Percentiles rank a stretch among this genome's conserved stretches.
Evolutionary conservation across 2,329 filamentous ascomycete species (phyloP).

Genomic region (Ilyonectria mors-panacis): DNA sequence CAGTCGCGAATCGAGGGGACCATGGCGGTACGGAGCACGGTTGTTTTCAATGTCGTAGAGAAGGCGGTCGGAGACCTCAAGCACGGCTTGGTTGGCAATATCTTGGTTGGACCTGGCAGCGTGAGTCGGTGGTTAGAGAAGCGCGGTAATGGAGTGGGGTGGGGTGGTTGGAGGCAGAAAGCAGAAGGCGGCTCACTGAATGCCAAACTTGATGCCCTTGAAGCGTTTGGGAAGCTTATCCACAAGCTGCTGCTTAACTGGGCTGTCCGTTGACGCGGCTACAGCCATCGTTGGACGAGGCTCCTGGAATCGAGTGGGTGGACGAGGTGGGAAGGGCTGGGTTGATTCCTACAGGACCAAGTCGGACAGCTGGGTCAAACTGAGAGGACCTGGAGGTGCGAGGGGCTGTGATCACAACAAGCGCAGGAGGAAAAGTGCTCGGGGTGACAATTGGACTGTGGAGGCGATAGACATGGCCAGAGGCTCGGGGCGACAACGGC

Average conservation of each 20-base stretch:
- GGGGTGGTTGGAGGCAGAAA: neutral
- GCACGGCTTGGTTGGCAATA: conserved; percentile 93
- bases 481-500: conserved; percentile 19
- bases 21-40: conserved; percentile 83
- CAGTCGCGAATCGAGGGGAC: conserved; percentile 89
- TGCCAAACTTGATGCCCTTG: conserved; percentile 93
- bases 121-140: conserved; percentile 2
- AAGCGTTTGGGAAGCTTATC: conserved; percentile 93
- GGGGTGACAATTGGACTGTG: conserved; percentile 9
- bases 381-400: neutral
- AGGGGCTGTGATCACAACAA: conserved; percentile 34
- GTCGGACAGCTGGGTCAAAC: neutral
- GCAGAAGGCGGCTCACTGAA: conserved; percentile 72
- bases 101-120: conserved; percentile 84
- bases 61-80: conserved; percentile 94
- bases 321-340: neutral
- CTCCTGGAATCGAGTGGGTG: neutral
- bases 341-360: neutral
- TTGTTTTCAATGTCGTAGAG: conserved; percentile 91
- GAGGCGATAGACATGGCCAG: conserved; percentile 43
- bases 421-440: conserved; percentile 24
- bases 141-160: neutral
- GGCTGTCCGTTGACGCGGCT: conserved; percentile 47
- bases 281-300: conserved; percentile 29
- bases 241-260: conserved; percentile 88